phyloP scores from a whole-genome alignment of 2,329 filamentous ascomycete species.

The Sclerotinia minor region DNA sequence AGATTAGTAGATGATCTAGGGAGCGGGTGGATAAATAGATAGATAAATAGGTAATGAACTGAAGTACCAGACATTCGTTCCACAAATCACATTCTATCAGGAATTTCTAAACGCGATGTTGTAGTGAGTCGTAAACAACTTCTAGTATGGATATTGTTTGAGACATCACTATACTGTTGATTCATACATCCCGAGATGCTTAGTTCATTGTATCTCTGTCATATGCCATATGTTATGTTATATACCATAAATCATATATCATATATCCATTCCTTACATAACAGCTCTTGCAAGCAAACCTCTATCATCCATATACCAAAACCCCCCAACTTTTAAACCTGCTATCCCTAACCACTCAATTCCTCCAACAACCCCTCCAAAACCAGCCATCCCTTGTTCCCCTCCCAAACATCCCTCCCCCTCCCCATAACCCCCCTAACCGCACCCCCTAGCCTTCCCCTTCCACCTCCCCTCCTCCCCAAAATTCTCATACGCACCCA shows the following conservation, averaged over 20 bases:
- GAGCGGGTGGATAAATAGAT: background rate
- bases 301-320: no score
- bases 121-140: background rate
- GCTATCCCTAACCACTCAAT: constrained; percentile 42
- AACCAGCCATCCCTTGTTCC: constrained; percentile 64
- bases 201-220: background rate
- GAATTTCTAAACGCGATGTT: background rate
- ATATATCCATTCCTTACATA: background rate
- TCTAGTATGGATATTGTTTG: background rate
- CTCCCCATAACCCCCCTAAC: constrained; percentile 80
- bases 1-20: background rate
- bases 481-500: constrained; percentile 80
- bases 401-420: constrained; percentile 82
- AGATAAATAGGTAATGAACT: background rate
- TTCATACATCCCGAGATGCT: background rate
- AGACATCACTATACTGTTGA: background rate
- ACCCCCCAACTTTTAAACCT: no score
- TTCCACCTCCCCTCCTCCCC: constrained; percentile 74
- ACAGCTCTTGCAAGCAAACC: background rate
- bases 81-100: no score
- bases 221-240: no score
- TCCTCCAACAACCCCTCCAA: constrained; percentile 59
- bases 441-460: constrained; percentile 84
- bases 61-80: no score
- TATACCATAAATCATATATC: no score